phyloP scores from a whole-genome alignment of 1,139 yeast genomes.

The Kluyveromyces marxianus region DNA sequence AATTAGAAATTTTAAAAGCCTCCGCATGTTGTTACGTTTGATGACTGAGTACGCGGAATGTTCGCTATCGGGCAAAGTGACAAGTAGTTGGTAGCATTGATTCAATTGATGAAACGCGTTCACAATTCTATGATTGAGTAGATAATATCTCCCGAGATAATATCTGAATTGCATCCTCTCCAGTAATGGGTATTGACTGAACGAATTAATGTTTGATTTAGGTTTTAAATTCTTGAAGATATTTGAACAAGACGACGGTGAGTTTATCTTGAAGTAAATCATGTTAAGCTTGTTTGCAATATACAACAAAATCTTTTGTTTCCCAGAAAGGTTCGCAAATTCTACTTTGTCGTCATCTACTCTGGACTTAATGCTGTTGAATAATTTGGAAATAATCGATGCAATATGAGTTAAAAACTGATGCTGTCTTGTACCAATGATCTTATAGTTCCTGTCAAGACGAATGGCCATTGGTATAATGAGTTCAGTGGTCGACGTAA shows the following conservation, averaged over 20 bases:
- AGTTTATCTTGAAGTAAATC: slow-evolving; percentile 26
- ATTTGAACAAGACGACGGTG: slow-evolving; percentile 30
- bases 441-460: slow-evolving; percentile 19
- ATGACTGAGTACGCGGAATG: slow-evolving; percentile 5
- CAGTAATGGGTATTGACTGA: slow-evolving; percentile 21
- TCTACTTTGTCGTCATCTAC: slow-evolving; percentile 10
- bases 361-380: slow-evolving; percentile 27
- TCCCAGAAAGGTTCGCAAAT: slow-evolving; percentile 16
- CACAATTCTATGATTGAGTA: slow-evolving; percentile 24
- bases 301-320: slow-evolving; percentile 25
- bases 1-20: slow-evolving; percentile 20
- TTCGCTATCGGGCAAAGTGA: slow-evolving; percentile 5
- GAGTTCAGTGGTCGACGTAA: slow-evolving; percentile 21
- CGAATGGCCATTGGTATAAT: slow-evolving; percentile 21
- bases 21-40: slow-evolving; percentile 16
- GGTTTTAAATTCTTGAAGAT: slow-evolving; percentile 30
- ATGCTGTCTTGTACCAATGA: slow-evolving; percentile 17
- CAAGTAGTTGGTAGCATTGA: slow-evolving; percentile 17
- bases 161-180: slow-evolving; percentile 29
- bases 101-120: slow-evolving; percentile 29
- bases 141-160: slow-evolving; percentile 27
- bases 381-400: slow-evolving; percentile 26
- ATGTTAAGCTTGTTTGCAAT: slow-evolving; percentile 28
- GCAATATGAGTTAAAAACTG: slow-evolving; percentile 27
- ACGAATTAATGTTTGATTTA: slow-evolving; percentile 22